Evolutionary conservation across 163 green algal genomes (phyloP), one percentile per base, ranked within the genome.

Genomic region (Chlorella variabilis): DNA sequence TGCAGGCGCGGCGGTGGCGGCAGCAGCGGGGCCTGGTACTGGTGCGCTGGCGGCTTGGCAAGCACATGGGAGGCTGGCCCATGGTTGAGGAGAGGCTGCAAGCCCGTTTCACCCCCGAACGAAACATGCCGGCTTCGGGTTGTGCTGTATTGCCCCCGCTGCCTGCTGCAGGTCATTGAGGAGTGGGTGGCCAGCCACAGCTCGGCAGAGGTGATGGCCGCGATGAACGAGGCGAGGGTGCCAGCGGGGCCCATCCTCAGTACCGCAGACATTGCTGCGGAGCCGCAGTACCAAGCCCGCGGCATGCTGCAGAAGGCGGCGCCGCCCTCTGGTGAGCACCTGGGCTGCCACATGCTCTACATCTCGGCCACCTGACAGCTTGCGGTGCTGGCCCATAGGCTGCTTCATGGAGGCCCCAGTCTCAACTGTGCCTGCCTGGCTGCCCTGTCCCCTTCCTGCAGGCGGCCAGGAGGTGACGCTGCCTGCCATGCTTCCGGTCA

Each of bases 221-320:
- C 84, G 1, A 93, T 96, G 86, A 87, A 75, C 42, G 87, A 81
- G 56, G 91, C 91, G 0, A 80, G 92, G 2, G 75, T 96, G 61
- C 91, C 91, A 23, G 85, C 90, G 36, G 93, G 93, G 0, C 93
- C 91, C 79, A 96, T 97, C 77, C 75, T 94, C 31, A 93, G 78
- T 70, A 86, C 87, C 11, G 80, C 71, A n/a, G 93, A 95, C 85
- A 91, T 97, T 39, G 71, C 90, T 36, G 36, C 76, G 2, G 87
- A 95, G 66, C 67, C 84, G 66, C 91, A 95, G 87, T 93, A 89
- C 77, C 59, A 79, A 29, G 48, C 61, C 33, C 73, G 92, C 5
- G 78, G 80, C 77, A 95, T 96, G 92, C 90, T 96, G 74, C 70
- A 96, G 0, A 36, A 29, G 17, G 83, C 85, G 0, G 20, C 54